Percentiles rank a stretch among this genome's conserved stretches.
These are phyloP conservation scores for Chamaecyparis obtusa DNA, from an alignment of 75 land plant genomes.

Conservation along the genomic window DNA sequence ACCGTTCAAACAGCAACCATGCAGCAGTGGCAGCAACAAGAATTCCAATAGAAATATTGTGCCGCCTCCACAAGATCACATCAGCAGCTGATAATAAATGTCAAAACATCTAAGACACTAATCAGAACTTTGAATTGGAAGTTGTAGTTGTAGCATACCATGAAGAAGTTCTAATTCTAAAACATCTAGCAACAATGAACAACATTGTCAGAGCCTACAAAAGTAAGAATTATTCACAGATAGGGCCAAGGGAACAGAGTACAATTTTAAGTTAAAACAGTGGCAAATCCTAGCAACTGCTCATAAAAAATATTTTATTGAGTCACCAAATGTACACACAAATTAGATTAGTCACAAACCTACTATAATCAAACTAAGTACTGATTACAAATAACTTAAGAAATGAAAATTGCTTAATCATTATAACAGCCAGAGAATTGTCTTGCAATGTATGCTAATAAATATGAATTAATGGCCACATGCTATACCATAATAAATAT, in stretches of 20 bases:
- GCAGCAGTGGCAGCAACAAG: slow-evolving; percentile 59
- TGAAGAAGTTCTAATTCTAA: neutral
- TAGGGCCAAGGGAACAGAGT: too few species aligned
- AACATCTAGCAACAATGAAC: neutral
- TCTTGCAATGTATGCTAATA: neutral
- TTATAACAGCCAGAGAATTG: neutral
- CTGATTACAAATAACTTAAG: neutral
- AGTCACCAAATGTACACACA: neutral
- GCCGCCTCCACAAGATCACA: slow-evolving; percentile 63
- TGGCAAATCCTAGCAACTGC: neutral
- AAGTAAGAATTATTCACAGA: neutral
- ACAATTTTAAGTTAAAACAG: neutral
- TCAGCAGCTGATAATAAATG: slow-evolving; percentile 56
- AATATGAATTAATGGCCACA: too few species aligned
- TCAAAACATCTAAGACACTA: neutral
- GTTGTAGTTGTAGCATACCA: neutral
- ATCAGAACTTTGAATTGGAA: neutral
- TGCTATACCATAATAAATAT: too few species aligned
- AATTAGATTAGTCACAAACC: neutral
- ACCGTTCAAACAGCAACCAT: slow-evolving; percentile 68
- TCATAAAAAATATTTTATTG: neutral
- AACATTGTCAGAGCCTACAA: neutral
- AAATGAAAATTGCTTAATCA: neutral
- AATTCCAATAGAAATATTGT: slow-evolving; percentile 44
- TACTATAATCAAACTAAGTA: neutral